phyloP scores from a whole-genome alignment of 106 monocot genomes.

The Dendrobium chrysotoxum region DNA sequence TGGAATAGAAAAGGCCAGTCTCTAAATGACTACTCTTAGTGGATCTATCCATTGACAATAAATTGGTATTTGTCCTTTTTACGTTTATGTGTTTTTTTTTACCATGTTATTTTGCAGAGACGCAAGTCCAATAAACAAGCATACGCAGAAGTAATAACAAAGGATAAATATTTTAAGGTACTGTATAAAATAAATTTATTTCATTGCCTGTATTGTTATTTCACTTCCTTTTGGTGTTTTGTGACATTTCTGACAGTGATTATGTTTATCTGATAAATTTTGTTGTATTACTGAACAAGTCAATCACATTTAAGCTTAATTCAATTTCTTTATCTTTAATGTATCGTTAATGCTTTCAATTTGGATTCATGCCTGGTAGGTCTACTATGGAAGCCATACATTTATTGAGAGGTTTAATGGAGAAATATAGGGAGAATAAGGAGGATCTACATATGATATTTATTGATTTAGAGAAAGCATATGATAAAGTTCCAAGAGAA shows the following conservation, averaged over 20 bases:
- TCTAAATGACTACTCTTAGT: background rate
- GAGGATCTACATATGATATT: too few relatives aligned
- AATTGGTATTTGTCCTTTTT: background rate
- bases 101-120: slow-evolving; percentile 22
- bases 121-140: slow-evolving; percentile 91
- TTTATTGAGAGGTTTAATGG: too few relatives aligned
- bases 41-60: background rate
- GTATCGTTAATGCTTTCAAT: too few relatives aligned
- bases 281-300: background rate
- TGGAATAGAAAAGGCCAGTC: slow-evolving; percentile 48
- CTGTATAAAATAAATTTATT: background rate
- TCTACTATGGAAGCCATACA: too few relatives aligned
- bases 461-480: too few relatives aligned
- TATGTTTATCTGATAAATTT: background rate
- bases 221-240: background rate
- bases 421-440: too few relatives aligned
- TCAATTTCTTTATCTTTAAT: background rate
- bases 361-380: too few relatives aligned
- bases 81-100: background rate
- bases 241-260: background rate
- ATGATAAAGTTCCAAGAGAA: too few relatives aligned
- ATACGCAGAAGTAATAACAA: slow-evolving; percentile 74
- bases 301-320: background rate
- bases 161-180: slow-evolving; percentile 94
- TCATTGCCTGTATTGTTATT: background rate